A percentile compares a stretch with the other conserved stretches of the same genome.
Evolutionary conservation across 2,329 filamentous ascomycete genomes (phyloP).

Genomic region (Juglanconis juglandina): DNA sequence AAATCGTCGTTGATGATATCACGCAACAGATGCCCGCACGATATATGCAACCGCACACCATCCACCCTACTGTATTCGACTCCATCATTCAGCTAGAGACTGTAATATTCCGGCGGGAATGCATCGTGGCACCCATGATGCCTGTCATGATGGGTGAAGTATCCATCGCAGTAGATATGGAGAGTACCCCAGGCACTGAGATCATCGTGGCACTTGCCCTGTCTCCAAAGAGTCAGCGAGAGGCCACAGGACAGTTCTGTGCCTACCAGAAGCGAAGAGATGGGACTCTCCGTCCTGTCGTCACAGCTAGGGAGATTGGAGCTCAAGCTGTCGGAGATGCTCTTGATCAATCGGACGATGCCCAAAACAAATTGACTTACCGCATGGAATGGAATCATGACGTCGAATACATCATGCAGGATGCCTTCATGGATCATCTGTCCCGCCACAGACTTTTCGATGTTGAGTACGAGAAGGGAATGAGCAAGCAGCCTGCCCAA

Average conservation of each 20-base stretch:
- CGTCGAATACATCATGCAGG: conserved; percentile 3
- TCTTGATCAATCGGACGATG: background rate
- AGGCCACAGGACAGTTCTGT: background rate
- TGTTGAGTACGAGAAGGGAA: too few species aligned
- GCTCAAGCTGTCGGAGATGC: background rate
- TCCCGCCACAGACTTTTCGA: too few species aligned
- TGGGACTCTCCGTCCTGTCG: conserved; percentile 9
- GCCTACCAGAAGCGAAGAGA: conserved; percentile 8
- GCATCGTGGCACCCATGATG: conserved; percentile 14
- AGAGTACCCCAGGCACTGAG: conserved; percentile 12
- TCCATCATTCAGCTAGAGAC: background rate
- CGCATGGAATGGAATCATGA: conserved; percentile 15
- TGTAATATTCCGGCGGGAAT: conserved; percentile 7
- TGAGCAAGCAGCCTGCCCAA: background rate
- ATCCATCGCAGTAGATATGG: conserved; percentile 6
- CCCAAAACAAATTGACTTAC: conserved; percentile 14
- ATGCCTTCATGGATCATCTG: background rate
- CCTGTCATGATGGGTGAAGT: conserved; percentile 12
- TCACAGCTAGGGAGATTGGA: background rate
- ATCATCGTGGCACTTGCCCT: conserved; percentile 11
- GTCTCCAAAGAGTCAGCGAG: conserved; percentile 1
- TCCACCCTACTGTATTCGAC: conserved; percentile 7
- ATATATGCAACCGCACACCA: background rate
- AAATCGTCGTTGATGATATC: background rate
- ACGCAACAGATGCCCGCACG: background rate